phyloP scores from a whole-genome alignment of 768 basidiomycete species.

The Galerina sulciceps region DNA sequence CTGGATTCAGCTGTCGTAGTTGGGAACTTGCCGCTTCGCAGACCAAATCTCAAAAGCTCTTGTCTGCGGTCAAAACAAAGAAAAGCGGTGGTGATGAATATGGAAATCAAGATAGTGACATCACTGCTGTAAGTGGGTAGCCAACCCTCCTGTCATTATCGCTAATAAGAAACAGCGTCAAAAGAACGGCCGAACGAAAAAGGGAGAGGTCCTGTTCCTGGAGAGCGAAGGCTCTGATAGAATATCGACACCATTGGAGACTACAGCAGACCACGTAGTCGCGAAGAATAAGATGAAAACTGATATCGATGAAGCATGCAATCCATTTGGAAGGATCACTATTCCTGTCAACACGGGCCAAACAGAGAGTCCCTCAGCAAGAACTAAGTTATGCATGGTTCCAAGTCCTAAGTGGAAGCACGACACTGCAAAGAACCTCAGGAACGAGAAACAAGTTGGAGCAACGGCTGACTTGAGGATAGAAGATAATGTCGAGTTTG shows the following conservation, averaged over 20 bases:
- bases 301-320: not conserved
- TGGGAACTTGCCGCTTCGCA: no score
- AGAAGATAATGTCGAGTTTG: conserved; percentile 51
- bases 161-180: not conserved
- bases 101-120: not conserved
- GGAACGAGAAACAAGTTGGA: not conserved
- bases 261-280: not conserved
- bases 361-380: not conserved
- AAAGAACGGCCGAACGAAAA: not conserved
- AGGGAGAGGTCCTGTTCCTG: conserved; percentile 16
- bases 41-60: no score
- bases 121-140: not conserved
- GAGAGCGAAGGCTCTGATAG: conserved; percentile 21
- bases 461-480: not conserved
- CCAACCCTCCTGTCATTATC: not conserved
- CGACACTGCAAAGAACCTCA: not conserved
- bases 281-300: not conserved
- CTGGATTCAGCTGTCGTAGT: no score
- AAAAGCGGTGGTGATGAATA: no score
- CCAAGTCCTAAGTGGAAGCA: not conserved
- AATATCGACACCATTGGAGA: conserved; percentile 12
- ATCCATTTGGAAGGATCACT: not conserved
- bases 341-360: no score
- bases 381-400: not conserved
- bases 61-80: no score